A percentile compares a stretch with the other conserved stretches of the same genome.
These are phyloP conservation scores for Penicillium frequentans DNA, from an alignment of 2,329 filamentous ascomycete species.

Conservation along the genomic window DNA sequence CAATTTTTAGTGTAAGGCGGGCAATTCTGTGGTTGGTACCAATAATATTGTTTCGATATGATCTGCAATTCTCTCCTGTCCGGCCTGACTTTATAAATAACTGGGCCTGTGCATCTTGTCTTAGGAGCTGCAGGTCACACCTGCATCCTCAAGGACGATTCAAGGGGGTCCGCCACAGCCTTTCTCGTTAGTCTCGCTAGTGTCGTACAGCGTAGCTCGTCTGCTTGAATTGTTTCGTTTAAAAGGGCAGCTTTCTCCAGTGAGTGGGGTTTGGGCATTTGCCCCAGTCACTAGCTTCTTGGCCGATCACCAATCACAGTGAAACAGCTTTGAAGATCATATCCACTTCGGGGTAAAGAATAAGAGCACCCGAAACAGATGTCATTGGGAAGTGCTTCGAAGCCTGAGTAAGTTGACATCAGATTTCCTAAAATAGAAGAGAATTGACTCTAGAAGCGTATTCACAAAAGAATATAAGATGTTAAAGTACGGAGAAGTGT, in stretches of 20 bases:
- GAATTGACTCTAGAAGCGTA: not conserved
- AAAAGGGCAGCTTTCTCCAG: constrained; percentile 1
- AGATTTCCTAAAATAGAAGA: not conserved
- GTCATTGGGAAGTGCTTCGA: not conserved
- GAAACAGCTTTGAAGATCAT: not conserved
- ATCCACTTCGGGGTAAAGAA: not conserved
- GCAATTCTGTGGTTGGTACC: not conserved
- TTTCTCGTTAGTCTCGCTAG: not conserved
- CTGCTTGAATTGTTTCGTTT: not conserved
- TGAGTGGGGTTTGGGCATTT: not conserved
- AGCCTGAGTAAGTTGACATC: not conserved
- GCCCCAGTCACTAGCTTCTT: not conserved
- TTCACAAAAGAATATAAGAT: not conserved
- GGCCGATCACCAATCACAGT: not conserved
- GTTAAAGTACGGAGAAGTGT: not conserved
- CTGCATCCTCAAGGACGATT: not conserved
- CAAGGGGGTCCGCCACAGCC: not conserved
- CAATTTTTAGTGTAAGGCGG: not conserved
- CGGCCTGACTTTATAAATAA: not conserved
- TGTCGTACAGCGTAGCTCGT: not conserved
- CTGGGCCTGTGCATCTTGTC: not conserved
- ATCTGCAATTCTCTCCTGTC: not conserved
- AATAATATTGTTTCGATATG: not conserved
- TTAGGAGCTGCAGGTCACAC: not conserved
- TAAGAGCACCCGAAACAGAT: not conserved